Conservation (phyloP, 441 rosid genomes). For the Populus hybrid region DNA sequence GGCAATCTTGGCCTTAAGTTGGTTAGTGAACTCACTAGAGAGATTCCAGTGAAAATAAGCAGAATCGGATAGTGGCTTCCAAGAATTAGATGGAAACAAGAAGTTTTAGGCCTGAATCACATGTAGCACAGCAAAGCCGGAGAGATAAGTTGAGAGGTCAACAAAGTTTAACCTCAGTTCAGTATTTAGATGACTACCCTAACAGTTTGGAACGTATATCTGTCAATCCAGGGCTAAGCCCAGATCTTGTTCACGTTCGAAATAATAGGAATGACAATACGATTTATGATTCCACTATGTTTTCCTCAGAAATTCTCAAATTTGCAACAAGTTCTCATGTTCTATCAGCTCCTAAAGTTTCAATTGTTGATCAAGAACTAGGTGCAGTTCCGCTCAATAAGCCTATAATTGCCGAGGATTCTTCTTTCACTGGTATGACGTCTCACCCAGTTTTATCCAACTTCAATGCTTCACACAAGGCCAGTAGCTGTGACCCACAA, state of each 20-base stretch:
- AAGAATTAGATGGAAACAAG: constrained; percentile 31
- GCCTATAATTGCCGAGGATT: constrained; percentile 5
- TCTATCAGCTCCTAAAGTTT: background rate
- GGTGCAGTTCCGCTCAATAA: background rate
- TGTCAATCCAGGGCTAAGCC: constrained; percentile 20
- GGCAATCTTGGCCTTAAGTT: too few relatives aligned
- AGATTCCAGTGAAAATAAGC: background rate
- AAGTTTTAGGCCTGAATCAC: constrained; percentile 38
- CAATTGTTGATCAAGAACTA: constrained; percentile 29
- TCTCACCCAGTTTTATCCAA: constrained; percentile 13
- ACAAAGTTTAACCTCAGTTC: constrained; percentile 21
- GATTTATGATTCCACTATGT: constrained; percentile 19
- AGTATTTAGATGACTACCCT: constrained; percentile 21
- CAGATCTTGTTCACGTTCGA: constrained; percentile 31
- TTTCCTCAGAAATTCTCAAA: constrained; percentile 24
- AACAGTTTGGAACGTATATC: constrained; percentile 26
- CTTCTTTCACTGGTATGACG: constrained; percentile 8
- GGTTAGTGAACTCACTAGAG: too few relatives aligned
- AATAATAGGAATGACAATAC: constrained; percentile 9
- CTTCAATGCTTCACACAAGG: constrained; percentile 12
- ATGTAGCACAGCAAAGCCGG: constrained; percentile 50
- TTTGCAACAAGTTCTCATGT: constrained; percentile 7
- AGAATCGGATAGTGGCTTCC: background rate
- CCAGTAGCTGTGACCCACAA: constrained; percentile 22
- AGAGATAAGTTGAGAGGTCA: constrained; percentile 46